These are phyloP conservation scores for Creolimax fragrantissima DNA, from an alignment of 78 protist species.

Conservation along the genomic window DNA sequence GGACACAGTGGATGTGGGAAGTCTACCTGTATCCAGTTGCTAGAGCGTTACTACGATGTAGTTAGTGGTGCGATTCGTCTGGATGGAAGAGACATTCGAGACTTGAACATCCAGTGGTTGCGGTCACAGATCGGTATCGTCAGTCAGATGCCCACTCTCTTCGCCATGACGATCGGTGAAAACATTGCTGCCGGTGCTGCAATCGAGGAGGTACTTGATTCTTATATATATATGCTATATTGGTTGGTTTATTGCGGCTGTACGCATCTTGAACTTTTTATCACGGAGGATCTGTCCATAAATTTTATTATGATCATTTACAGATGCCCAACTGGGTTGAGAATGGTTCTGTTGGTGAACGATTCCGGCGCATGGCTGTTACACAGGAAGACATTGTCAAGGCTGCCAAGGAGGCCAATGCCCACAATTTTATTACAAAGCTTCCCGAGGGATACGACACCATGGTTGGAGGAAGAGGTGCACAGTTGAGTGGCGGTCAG, in stretches of 20 bases:
- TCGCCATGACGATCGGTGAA: constrained; percentile 63
- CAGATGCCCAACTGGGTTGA: neutral
- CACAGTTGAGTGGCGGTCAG: constrained; percentile 70
- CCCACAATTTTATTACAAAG: constrained; percentile 71
- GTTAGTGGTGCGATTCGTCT: constrained; percentile 55
- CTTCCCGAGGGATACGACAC: constrained; percentile 78
- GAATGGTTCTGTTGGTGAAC: neutral
- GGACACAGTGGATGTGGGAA: constrained; percentile 17
- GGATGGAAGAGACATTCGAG: constrained; percentile 46
- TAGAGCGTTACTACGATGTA: constrained; percentile 66
- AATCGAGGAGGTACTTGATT: constrained; percentile 75
- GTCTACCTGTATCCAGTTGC: constrained; percentile 41
- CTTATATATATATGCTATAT: constrained; percentile 62
- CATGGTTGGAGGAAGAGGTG: constrained; percentile 25
- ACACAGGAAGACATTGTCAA: constrained; percentile 54
- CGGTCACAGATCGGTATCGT: constrained; percentile 44
- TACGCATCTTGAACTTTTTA: too few relatives aligned
- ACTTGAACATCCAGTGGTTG: neutral
- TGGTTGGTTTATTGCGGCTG: too few relatives aligned
- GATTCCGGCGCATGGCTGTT: constrained; percentile 10
- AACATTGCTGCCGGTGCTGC: constrained; percentile 71
- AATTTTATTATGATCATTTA: too few relatives aligned
- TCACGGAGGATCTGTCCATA: too few relatives aligned
- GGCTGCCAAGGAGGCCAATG: constrained; percentile 69
- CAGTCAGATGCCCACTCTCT: constrained; percentile 75